Percentiles rank a stretch among this genome's conserved stretches.
These are phyloP conservation scores for Eutrema yunnanense DNA, from an alignment of 345 rosid genomes.

Conservation along the genomic window DNA sequence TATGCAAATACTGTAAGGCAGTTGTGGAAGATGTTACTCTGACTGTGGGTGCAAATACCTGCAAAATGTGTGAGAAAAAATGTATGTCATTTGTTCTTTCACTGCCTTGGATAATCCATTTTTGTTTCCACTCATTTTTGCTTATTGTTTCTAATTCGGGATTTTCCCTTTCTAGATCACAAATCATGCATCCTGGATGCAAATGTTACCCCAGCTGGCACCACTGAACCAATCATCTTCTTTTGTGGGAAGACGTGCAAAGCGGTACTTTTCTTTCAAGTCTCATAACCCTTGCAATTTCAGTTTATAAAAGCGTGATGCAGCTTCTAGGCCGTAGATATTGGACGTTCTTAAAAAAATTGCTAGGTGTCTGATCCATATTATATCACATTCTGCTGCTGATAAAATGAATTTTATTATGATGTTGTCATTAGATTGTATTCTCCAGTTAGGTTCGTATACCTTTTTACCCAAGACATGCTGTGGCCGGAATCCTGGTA, in stretches of 20 bases:
- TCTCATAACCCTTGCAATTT: not conserved
- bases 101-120: not conserved
- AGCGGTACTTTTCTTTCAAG: constrained; percentile 44
- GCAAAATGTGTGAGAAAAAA: constrained; percentile 70
- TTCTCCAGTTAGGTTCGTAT: not conserved
- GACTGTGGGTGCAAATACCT: constrained; percentile 34
- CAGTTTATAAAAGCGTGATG: not conserved
- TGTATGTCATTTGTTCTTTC: constrained; percentile 36
- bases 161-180: constrained; percentile 48
- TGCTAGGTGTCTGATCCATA: not conserved
- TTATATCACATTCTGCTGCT: not conserved
- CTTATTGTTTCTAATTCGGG: constrained; percentile 12
- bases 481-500: not conserved
- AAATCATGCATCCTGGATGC: constrained; percentile 44
- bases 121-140: not conserved
- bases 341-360: not conserved
- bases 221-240: constrained; percentile 23
- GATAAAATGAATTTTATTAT: not conserved
- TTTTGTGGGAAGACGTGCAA: constrained; percentile 66
- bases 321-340: not conserved
- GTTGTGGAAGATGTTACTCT: constrained; percentile 28
- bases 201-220: constrained; percentile 33
- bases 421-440: not conserved
- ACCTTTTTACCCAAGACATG: not conserved
- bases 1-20: constrained; percentile 72